Percentiles rank a stretch among this genome's conserved stretches.
Evolutionary conservation across 139 green algal species (phyloP).

Genomic region (Pseudopediastrum boryanum): DNA sequence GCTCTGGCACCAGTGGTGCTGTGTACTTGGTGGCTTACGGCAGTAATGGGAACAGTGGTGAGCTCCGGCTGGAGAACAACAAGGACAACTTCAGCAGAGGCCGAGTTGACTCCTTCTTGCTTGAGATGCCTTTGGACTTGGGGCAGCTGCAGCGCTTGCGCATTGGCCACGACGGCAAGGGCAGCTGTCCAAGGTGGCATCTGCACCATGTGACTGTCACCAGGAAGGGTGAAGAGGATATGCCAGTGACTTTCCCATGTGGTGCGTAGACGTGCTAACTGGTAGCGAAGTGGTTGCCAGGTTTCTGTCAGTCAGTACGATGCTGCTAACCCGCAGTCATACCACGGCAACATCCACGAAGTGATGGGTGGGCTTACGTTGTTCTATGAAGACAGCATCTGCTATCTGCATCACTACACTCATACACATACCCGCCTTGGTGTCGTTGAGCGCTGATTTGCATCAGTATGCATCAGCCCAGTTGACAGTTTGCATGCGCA

Average conservation of each 20-base stretch:
- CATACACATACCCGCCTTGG: too few species aligned
- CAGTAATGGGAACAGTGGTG: not conserved
- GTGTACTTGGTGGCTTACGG: conserved; percentile 52
- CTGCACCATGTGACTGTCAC: conserved; percentile 41
- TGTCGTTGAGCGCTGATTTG: too few species aligned
- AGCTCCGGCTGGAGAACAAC: conserved; percentile 45
- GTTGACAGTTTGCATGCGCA: too few species aligned
- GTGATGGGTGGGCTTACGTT: too few species aligned
- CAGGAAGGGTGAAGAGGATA: conserved; percentile 34
- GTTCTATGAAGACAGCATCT: too few species aligned
- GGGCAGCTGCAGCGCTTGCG: conserved; percentile 41
- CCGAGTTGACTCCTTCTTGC: not conserved
- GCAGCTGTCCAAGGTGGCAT: conserved; percentile 48
- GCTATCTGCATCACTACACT: too few species aligned
- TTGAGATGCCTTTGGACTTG: conserved; percentile 18
- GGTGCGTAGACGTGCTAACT: too few species aligned
- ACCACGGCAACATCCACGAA: too few species aligned
- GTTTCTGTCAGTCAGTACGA: too few species aligned
- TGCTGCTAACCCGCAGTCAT: too few species aligned
- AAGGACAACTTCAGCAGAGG: conserved; percentile 43
- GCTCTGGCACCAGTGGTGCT: conserved; percentile 43
- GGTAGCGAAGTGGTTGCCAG: too few species aligned
- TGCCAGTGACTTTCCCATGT: conserved; percentile 46
- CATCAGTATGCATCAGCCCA: too few species aligned
- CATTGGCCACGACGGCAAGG: conserved; percentile 52